Conservation (phyloP, 2,329 filamentous ascomycete genomes). For the Aureobasidium uvarum region DNA sequence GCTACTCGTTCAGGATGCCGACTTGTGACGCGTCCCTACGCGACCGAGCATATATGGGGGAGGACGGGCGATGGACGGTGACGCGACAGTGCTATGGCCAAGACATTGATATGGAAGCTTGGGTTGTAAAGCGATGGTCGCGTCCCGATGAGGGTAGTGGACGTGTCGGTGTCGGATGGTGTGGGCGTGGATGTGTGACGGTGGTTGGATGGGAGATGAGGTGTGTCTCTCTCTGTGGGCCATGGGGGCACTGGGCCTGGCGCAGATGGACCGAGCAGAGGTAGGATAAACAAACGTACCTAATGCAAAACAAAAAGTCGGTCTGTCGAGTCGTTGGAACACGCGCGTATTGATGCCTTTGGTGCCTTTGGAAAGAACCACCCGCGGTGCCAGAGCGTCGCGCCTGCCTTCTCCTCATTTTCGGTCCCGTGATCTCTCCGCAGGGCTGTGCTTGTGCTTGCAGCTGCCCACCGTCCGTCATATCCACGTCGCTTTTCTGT, state of each 20-base stretch:
- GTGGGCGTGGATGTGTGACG: constrained; percentile 8
- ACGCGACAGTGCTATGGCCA: constrained; percentile 9
- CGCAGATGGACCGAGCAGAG: constrained; percentile 10
- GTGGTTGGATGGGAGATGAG: constrained; percentile 19
- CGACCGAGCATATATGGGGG: constrained; percentile 1
- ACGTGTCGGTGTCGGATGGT: neutral
- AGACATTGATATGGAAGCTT: constrained; percentile 1
- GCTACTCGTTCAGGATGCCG: neutral
- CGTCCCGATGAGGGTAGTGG: constrained; percentile 1
- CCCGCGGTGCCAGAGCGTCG: constrained; percentile 1
- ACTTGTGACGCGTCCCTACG: constrained; percentile 22
- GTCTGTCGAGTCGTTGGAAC: constrained; percentile 25
- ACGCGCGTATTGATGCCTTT: constrained; percentile 23
- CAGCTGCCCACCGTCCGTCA: neutral
- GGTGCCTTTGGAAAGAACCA: constrained; percentile 23
- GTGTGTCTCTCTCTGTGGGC: constrained; percentile 13
- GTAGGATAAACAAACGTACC: constrained; percentile 23
- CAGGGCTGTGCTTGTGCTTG: constrained; percentile 9
- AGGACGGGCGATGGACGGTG: neutral
- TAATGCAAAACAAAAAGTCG: constrained; percentile 25
- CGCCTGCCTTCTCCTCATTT: constrained; percentile 25
- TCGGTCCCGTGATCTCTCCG: constrained; percentile 15
- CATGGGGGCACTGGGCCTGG: constrained; percentile 7
- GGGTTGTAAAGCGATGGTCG: neutral
- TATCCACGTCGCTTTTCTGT: neutral